Base-by-base conservation (phyloP, 164 flowering plant species). In the Tetrastigma voinierianum region DNA sequence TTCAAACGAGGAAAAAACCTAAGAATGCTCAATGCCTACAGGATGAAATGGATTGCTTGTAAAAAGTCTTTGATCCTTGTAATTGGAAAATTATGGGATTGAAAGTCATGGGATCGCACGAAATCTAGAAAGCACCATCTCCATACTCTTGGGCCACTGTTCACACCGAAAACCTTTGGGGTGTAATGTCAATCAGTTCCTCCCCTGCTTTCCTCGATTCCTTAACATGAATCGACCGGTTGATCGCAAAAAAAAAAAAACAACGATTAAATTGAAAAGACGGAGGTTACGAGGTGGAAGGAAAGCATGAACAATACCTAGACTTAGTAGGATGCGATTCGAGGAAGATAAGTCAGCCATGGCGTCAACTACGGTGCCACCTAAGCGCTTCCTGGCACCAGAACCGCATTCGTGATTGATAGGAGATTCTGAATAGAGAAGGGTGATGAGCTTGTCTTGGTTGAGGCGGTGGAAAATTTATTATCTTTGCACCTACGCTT, bases 401-500 rank as follows among this genome's bases (percentile, higher is more conserved):
- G 96, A 78, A 58, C 89, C 91, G 20, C 83, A 80, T 65, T 90
- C 96, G 32, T 97, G 89, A n/a, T 92, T 89, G 80, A 95, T 87
- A 10, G 96, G 96, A 1, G 98, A 67, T 84, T 90, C 98, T 97
- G 96, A 84, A 47, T 97, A 97, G 64, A 84, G 92, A 0, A 92
- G 94, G 62, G 97, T 90, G 1, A 75, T 81, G 49, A 74, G 40
- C 67, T 81, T 89, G 60, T 78, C 75, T 20, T 53, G 16, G 65
- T 20, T 10, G 74, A 16, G 7, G 46, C 54, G 0, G 78, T 71
- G 40, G 78, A 68, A 18, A n/a, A n/a, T n/a, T n/a, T n/a, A 82
- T 72, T 82, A 81, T 81, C 16, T 11, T 52, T 66, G 32, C 3
- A 51, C 63, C 66, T 44, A n/a, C 15, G 68, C 8, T 19, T 65